phyloP scores from a whole-genome alignment of 2,329 filamentous ascomycete species.

The Pyrenophora tritici-repentis region DNA sequence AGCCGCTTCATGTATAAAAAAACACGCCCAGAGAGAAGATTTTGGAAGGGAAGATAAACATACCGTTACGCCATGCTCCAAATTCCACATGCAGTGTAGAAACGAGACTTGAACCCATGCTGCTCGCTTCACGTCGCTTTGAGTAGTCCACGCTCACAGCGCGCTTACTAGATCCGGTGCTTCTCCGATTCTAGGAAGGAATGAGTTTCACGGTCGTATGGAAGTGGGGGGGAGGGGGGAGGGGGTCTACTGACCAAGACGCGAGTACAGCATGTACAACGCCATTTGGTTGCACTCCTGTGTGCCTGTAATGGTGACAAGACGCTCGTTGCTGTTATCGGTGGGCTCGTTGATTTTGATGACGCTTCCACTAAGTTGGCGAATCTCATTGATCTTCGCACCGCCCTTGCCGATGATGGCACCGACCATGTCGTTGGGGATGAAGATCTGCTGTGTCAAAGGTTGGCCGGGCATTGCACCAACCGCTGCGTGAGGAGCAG shows the following conservation, averaged over 20 bases:
- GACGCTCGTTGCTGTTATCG: slow-evolving; percentile 96
- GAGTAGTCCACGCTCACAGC: background rate
- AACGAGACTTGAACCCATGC: background rate
- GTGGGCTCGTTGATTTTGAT: slow-evolving; percentile 99
- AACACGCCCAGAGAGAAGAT: slow-evolving; percentile 8
- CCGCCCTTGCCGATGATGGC: slow-evolving; percentile 99
- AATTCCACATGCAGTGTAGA: slow-evolving; percentile 12
- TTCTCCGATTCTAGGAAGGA: slow-evolving; percentile 70
- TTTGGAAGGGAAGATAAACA: background rate
- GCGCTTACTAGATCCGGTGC: slow-evolving; percentile 64
- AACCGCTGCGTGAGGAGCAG: slow-evolving; percentile 69
- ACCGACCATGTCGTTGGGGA: slow-evolving; percentile 99
- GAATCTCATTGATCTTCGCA: slow-evolving; percentile 98
- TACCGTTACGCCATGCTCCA: slow-evolving; percentile 18
- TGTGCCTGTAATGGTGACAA: slow-evolving; percentile 96
- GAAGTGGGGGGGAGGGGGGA: background rate
- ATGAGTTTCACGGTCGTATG: background rate
- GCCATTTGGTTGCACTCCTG: slow-evolving; percentile 99
- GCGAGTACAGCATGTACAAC: slow-evolving; percentile 98
- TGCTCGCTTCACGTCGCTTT: slow-evolving; percentile 5
- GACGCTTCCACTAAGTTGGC: slow-evolving; percentile 93
- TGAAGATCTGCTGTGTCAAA: slow-evolving; percentile 97
- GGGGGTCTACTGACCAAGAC: slow-evolving; percentile 72
- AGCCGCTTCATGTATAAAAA: background rate
- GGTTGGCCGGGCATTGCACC: slow-evolving; percentile 70